Conservation (phyloP, 2,329 filamentous ascomycete genomes). For the Graphium sp. region DNA sequence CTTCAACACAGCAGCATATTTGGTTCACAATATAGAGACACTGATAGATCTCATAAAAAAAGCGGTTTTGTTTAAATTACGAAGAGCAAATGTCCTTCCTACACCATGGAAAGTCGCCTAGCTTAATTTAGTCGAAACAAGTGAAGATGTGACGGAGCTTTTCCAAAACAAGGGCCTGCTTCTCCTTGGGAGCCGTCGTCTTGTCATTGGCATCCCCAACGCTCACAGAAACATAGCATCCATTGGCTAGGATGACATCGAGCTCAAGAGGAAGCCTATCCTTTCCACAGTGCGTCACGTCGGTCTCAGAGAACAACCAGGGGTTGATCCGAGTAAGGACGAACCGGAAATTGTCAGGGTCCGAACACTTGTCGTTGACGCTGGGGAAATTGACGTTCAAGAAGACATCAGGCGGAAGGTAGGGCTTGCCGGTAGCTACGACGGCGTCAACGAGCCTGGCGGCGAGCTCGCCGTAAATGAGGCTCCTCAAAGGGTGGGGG, state of each 20-base stretch:
- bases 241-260: constrained; percentile 27
- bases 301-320: constrained; percentile 31
- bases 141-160: constrained; percentile 29
- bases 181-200: constrained; percentile 33
- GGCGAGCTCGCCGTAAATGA: constrained; percentile 48
- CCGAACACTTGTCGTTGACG: constrained; percentile 30
- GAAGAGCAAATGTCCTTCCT: too few relatives aligned
- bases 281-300: constrained; percentile 39
- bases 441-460: constrained; percentile 38
- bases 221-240: constrained; percentile 47
- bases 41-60: too few relatives aligned
- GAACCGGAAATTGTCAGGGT: constrained; percentile 39
- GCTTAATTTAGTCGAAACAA: too few relatives aligned
- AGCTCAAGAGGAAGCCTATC: constrained; percentile 41
- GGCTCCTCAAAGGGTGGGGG: constrained; percentile 28
- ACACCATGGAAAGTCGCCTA: too few relatives aligned
- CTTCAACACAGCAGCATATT: too few relatives aligned
- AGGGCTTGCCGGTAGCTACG: constrained; percentile 39
- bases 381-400: constrained; percentile 56
- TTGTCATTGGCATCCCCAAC: constrained; percentile 44
- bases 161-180: constrained; percentile 31
- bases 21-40: too few relatives aligned
- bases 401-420: constrained; percentile 41
- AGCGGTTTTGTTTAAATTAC: too few relatives aligned
- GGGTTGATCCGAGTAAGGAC: constrained; percentile 45